Evolutionary conservation across 164 flowering plant genomes (phyloP).

Genomic region (Litsea cubeba): DNA sequence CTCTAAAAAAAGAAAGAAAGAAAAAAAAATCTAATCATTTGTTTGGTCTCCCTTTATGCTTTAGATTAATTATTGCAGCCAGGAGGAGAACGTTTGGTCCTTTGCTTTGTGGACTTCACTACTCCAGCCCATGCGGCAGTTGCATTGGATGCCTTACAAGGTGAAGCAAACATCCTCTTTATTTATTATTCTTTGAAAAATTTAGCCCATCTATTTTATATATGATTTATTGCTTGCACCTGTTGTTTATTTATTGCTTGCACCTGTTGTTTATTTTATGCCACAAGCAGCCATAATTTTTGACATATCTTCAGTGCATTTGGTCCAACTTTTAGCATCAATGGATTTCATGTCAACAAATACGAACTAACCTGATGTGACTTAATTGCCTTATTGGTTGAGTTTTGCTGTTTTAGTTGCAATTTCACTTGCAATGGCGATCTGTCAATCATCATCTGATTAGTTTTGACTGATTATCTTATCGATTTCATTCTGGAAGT

Average conservation of each 20-base stretch:
- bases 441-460: neutral
- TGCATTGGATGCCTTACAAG: constrained; percentile 65
- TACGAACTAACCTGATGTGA: neutral
- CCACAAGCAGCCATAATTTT: constrained; percentile 3
- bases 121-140: constrained; percentile 67
- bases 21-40: neutral
- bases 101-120: constrained; percentile 68
- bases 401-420: too few species aligned
- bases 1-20: too few species aligned
- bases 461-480: neutral
- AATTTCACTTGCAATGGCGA: neutral
- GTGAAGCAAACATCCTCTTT: constrained; percentile 19
- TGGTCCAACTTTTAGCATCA: neutral
- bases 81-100: constrained; percentile 63
- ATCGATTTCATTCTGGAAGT: neutral
- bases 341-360: too few species aligned
- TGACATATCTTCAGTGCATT: neutral
- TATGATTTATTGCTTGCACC: constrained; percentile 8
- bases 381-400: neutral
- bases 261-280: constrained; percentile 7
- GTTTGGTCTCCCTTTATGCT: neutral
- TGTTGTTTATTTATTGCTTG: constrained; percentile 13
- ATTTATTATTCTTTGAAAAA: too few species aligned
- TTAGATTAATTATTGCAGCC: constrained; percentile 30
- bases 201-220: neutral